These are phyloP conservation scores for Desmodesmus armatus DNA, from an alignment of 139 green algal genomes.

Conservation along the genomic window DNA sequence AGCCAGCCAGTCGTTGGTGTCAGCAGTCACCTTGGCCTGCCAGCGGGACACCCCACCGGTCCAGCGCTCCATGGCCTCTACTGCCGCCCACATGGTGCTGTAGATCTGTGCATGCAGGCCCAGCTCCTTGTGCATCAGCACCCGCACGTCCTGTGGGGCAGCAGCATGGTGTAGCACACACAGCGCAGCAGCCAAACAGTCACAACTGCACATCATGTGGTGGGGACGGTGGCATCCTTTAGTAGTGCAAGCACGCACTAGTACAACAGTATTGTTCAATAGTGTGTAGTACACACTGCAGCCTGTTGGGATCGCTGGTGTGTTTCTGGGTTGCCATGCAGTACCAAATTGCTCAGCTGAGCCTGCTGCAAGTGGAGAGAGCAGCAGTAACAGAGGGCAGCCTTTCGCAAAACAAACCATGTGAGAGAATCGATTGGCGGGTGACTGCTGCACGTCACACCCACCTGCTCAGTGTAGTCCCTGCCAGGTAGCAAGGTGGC, in stretches of 20 bases:
- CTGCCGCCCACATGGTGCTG: conserved; percentile 12
- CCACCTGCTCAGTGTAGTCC: background rate
- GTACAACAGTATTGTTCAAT: background rate
- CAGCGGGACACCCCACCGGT: background rate
- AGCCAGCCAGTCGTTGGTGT: conserved; percentile 27
- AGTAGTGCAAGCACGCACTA: background rate
- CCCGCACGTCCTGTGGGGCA: conserved; percentile 35
- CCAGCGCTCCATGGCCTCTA: conserved; percentile 36
- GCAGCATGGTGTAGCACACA: no score
- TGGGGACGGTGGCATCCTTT: background rate
- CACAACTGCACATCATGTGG: no score
- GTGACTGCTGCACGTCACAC: no score
- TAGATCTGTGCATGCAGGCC: conserved; percentile 37
- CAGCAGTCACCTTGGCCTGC: conserved; percentile 1
- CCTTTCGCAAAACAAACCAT: no score
- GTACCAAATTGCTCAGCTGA: no score
- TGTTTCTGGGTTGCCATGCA: no score
- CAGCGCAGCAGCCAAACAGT: no score
- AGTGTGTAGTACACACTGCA: background rate
- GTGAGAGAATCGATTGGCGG: no score
- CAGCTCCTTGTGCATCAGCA: background rate
- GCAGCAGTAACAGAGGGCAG: background rate
- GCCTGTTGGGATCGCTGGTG: no score
- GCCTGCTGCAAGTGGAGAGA: no score
- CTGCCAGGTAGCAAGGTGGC: background rate